Conservation (phyloP, 257 asterid genomes). For the Handroanthus guayacan region DNA sequence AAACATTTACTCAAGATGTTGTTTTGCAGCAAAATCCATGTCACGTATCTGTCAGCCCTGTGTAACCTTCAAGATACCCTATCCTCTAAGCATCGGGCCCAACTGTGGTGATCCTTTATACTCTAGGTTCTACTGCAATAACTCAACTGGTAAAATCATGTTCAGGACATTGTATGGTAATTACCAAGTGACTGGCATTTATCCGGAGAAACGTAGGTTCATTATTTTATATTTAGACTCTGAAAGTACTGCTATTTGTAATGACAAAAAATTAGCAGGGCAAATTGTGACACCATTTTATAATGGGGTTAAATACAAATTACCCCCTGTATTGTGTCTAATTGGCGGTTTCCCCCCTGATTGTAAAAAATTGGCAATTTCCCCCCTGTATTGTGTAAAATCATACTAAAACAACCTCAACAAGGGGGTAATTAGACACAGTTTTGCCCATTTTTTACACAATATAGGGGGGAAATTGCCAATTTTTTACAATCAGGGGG, state of each 20-base stretch:
- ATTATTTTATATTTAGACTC: not conserved
- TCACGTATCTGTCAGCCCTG: slow-evolving; percentile 10
- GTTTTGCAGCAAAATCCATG: slow-evolving; percentile 14
- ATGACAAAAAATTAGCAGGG: not conserved
- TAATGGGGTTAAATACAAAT: no score
- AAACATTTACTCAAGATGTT: not conserved
- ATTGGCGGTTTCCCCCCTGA: no score
- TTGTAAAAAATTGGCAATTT: no score
- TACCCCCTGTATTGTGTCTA: no score
- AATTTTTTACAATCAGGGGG: no score
- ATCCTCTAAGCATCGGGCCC: slow-evolving; percentile 7
- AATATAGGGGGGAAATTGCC: no score
- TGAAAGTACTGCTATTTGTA: not conserved
- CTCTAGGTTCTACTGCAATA: not conserved
- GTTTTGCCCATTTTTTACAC: no score
- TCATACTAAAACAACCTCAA: no score
- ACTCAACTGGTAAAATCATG: not conserved
- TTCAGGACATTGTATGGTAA: not conserved
- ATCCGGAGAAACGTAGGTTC: not conserved
- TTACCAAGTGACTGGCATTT: not conserved
- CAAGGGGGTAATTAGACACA: no score
- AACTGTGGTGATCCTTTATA: slow-evolving; percentile 9
- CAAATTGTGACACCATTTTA: not conserved
- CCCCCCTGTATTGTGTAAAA: no score
- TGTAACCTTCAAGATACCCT: not conserved